Evolutionary conservation across 306 rosid genomes (phyloP).

Genomic region (Prunus fruticosa): DNA sequence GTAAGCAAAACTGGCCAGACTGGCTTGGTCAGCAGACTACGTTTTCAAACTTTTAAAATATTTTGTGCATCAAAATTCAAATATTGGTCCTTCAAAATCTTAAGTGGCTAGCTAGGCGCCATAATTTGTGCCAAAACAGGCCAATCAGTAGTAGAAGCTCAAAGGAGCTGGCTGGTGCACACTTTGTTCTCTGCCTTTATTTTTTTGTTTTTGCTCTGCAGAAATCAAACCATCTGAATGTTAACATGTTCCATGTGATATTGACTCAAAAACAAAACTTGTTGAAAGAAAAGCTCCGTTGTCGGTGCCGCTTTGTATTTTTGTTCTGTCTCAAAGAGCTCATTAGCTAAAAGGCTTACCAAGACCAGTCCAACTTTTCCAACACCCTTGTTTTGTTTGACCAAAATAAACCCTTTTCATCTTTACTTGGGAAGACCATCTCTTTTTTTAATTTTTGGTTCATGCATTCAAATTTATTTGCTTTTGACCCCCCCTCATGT

Average conservation of each 20-base stretch:
- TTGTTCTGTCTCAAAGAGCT: neutral
- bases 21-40: neutral
- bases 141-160: neutral
- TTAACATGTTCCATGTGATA: neutral
- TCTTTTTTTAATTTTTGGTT: neutral
- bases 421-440: constrained; percentile 6
- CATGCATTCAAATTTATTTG: neutral
- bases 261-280: neutral
- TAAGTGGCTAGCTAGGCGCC: neutral
- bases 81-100: neutral
- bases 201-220: neutral
- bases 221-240: neutral
- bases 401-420: neutral
- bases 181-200: neutral
- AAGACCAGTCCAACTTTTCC: neutral
- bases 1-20: neutral
- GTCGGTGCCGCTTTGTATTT: constrained; percentile 10
- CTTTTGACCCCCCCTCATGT: neutral
- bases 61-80: neutral
- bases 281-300: neutral
- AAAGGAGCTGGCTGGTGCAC: neutral
- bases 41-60: neutral
- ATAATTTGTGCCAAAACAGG: neutral
- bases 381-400: neutral
- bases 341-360: neutral